Conservation (phyloP, 192 early-diverging fungal genomes). For the Mortierella claussenii region DNA sequence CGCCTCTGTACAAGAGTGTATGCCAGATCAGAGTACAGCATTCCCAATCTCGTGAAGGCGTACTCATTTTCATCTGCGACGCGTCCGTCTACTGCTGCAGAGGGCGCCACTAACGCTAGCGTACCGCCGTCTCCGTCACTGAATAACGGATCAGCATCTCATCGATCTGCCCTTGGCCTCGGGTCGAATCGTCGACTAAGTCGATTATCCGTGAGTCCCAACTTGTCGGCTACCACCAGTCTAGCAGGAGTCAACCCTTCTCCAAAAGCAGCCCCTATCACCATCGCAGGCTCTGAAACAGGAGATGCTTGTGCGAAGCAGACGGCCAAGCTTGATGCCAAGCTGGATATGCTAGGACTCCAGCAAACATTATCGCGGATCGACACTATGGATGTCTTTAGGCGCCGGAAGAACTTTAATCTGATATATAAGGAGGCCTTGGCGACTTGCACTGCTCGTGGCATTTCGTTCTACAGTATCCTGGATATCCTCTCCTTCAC, state of each 20-base stretch:
- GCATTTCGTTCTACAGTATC: slow-evolving; percentile 40
- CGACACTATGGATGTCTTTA: slow-evolving; percentile 21
- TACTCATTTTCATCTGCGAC: slow-evolving; percentile 1
- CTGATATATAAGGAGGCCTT: slow-evolving; percentile 42
- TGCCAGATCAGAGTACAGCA: slow-evolving; percentile 22
- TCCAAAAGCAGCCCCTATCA: slow-evolving; percentile 42
- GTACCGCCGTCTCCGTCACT: slow-evolving; percentile 15
- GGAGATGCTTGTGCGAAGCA: neutral
- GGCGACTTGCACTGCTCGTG: slow-evolving; percentile 21
- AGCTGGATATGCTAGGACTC: slow-evolving; percentile 23
- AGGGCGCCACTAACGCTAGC: too few relatives aligned
- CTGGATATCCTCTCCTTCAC: slow-evolving; percentile 44
- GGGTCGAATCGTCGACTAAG: slow-evolving; percentile 7
- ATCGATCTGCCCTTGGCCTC: slow-evolving; percentile 7
- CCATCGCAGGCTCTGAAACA: slow-evolving; percentile 12
- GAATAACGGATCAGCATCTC: slow-evolving; percentile 5
- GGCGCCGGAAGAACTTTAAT: slow-evolving; percentile 33
- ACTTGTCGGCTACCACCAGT: slow-evolving; percentile 10
- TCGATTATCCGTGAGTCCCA: slow-evolving; percentile 21
- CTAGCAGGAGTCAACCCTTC: slow-evolving; percentile 38
- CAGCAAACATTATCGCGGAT: slow-evolving; percentile 32
- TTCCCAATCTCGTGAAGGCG: slow-evolving; percentile 26
- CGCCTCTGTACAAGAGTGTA: slow-evolving; percentile 23
- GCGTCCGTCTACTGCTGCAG: too few relatives aligned
- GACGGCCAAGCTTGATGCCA: neutral